Percentiles rank a stretch among this genome's conserved stretches.
These are phyloP conservation scores for Ogataea angusta DNA, from an alignment of 805 yeast species.

Conservation along the genomic window DNA sequence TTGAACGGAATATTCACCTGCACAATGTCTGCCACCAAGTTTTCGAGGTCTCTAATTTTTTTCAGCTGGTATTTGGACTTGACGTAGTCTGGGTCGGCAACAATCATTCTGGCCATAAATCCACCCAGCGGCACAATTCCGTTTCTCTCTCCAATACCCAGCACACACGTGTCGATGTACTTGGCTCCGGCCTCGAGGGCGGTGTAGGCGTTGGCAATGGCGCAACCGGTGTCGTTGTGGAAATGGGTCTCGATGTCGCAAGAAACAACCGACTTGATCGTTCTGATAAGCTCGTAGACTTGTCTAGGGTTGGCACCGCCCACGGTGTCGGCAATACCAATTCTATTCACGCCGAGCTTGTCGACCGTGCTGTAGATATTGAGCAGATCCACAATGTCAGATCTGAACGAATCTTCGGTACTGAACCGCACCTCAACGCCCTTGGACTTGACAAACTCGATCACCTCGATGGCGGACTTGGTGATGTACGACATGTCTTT, in stretches of 20 bases:
- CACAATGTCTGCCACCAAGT: conserved; percentile 94
- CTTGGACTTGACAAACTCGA: conserved; percentile 94
- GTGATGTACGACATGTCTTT: conserved; percentile 98
- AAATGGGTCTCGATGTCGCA: conserved; percentile 98
- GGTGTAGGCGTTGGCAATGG: conserved; percentile 97
- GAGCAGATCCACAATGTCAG: conserved; percentile 90
- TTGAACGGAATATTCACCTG: conserved; percentile 97
- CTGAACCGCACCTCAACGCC: conserved; percentile 96
- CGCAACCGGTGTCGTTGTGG: conserved; percentile 99
- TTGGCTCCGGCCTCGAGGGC: conserved; percentile 98
- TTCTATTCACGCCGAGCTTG: conserved; percentile 96
- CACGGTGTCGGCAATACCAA: conserved; percentile 98
- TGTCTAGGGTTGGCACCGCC: conserved; percentile 99
- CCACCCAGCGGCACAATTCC: conserved; percentile 98
- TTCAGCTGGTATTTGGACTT: conserved; percentile 91
- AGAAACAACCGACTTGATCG: conserved; percentile 86
- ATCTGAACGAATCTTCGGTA: conserved; percentile 96
- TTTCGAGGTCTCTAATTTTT: conserved; percentile 93
- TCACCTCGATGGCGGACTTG: conserved; percentile 92
- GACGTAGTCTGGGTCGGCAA: conserved; percentile 96
- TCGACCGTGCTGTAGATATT: conserved; percentile 96
- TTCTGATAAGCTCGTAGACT: conserved; percentile 93
- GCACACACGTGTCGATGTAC: conserved; percentile 89
- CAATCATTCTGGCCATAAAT: conserved; percentile 98
- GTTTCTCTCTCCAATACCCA: conserved; percentile 98